phyloP scores from a whole-genome alignment of 2,329 filamentous ascomycete genomes.

The Pseudocercospora cruenta region DNA sequence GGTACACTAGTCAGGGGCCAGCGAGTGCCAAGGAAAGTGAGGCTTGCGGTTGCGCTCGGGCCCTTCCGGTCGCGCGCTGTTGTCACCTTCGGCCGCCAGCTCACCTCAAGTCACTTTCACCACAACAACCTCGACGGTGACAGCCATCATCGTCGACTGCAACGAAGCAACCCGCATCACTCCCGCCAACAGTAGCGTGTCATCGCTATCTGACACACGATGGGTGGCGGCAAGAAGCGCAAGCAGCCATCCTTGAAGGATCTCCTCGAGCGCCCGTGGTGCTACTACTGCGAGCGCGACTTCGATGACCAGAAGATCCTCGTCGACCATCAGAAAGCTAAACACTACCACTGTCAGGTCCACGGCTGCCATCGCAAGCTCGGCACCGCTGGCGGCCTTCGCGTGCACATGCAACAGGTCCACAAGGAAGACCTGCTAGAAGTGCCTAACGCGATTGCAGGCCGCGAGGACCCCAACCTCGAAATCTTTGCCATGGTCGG shows the following conservation, averaged over 20 bases:
- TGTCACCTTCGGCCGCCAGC: background rate
- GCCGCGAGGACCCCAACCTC: slow-evolving; percentile 81
- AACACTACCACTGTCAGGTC: slow-evolving; percentile 85
- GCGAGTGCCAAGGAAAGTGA: slow-evolving; percentile 1
- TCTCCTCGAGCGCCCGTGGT: slow-evolving; percentile 85
- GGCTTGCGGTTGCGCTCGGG: background rate
- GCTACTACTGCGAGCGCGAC: slow-evolving; percentile 99
- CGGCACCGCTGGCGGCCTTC: slow-evolving; percentile 93
- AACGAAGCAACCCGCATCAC: background rate
- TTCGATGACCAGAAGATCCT: slow-evolving; percentile 97
- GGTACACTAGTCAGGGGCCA: background rate
- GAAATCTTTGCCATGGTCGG: slow-evolving; percentile 99
- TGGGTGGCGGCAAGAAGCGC: slow-evolving; percentile 60
- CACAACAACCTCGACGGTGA: background rate
- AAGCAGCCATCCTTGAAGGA: slow-evolving; percentile 85
- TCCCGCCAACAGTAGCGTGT: background rate
- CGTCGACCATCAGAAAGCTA: slow-evolving; percentile 97
- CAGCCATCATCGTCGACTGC: background rate
- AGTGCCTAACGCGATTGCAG: slow-evolving; percentile 90
- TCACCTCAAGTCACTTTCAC: slow-evolving; percentile 1
- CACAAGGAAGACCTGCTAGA: slow-evolving; percentile 88
- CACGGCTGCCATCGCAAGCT: slow-evolving; percentile 84
- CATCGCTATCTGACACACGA: background rate
- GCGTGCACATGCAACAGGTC: slow-evolving; percentile 97
- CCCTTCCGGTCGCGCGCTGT: background rate